These are phyloP conservation scores for Lumnitzera racemosa DNA, from an alignment of 345 rosid genomes.

Conservation along the genomic window DNA sequence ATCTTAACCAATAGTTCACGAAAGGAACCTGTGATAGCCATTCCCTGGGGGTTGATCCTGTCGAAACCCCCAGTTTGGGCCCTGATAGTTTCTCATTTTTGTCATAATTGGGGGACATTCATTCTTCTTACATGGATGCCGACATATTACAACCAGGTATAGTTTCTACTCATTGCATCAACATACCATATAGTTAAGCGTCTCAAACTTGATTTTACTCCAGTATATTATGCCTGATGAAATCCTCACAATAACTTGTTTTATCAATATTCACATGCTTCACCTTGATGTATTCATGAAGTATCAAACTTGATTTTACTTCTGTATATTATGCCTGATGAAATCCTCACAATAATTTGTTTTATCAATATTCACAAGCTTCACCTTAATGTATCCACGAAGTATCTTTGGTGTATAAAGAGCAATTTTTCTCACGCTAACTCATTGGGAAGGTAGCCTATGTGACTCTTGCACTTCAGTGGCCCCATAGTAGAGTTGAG, in stretches of 20 bases:
- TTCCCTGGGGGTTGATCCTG: slow-evolving; percentile 79
- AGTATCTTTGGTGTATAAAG: background rate
- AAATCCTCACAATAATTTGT: background rate
- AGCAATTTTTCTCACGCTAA: too few species aligned
- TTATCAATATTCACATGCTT: background rate
- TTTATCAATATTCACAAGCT: background rate
- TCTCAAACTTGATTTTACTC: background rate
- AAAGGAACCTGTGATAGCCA: slow-evolving; percentile 65
- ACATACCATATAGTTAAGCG: background rate
- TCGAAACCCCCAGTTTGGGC: slow-evolving; percentile 94
- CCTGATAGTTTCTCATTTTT: slow-evolving; percentile 69
- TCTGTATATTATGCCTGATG: background rate
- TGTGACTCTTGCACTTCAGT: too few species aligned
- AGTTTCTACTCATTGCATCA: slow-evolving; percentile 3
- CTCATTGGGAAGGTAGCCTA: too few species aligned
- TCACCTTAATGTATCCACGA: too few species aligned
- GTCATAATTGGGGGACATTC: slow-evolving; percentile 95
- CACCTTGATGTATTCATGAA: background rate
- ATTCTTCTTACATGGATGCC: slow-evolving; percentile 99
- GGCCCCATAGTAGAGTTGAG: too few species aligned
- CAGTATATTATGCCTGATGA: background rate
- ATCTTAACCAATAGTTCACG: slow-evolving; percentile 42
- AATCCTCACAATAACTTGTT: background rate
- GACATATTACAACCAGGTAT: slow-evolving; percentile 83
- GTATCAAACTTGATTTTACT: background rate